phyloP scores from a whole-genome alignment of 2,329 filamentous ascomycete genomes.

The Pseudogymnoascus sp. region DNA sequence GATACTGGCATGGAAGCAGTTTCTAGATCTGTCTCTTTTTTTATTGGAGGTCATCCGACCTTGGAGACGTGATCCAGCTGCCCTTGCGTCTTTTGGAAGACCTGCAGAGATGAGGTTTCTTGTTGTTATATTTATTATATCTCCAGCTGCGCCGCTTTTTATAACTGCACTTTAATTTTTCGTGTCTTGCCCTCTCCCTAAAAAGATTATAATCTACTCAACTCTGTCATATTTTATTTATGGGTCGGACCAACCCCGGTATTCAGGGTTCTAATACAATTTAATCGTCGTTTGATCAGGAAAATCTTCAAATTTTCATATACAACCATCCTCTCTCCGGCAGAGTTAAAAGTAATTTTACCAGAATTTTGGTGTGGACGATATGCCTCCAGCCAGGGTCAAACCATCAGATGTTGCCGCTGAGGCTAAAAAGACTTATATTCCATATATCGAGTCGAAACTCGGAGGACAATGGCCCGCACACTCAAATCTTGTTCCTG shows the following conservation, averaged over 20 bases:
- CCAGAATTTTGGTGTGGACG: conserved; percentile 12
- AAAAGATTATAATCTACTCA: background rate
- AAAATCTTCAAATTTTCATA: background rate
- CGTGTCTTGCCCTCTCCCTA: background rate
- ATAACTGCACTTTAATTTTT: background rate
- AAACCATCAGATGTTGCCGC: conserved; percentile 64
- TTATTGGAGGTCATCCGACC: conserved; percentile 4
- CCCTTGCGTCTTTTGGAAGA: background rate
- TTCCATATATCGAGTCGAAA: conserved; percentile 54
- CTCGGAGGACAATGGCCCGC: conserved; percentile 48
- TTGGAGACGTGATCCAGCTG: background rate
- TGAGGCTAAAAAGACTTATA: conserved; percentile 63
- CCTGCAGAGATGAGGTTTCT: background rate
- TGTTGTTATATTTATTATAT: background rate
- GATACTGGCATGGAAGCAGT: conserved; percentile 8
- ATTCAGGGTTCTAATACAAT: background rate
- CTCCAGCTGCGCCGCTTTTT: background rate
- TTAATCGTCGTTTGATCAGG: background rate
- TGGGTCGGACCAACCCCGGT: background rate
- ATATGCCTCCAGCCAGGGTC: conserved; percentile 51
- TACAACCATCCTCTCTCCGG: background rate
- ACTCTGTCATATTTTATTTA: conserved; percentile 9
- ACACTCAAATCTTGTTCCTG: conserved; percentile 44
- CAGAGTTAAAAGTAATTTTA: background rate
- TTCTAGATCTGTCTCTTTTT: conserved; percentile 5